phyloP scores from a whole-genome alignment of 768 basidiomycete genomes.

The Pleurotus giganteus region DNA sequence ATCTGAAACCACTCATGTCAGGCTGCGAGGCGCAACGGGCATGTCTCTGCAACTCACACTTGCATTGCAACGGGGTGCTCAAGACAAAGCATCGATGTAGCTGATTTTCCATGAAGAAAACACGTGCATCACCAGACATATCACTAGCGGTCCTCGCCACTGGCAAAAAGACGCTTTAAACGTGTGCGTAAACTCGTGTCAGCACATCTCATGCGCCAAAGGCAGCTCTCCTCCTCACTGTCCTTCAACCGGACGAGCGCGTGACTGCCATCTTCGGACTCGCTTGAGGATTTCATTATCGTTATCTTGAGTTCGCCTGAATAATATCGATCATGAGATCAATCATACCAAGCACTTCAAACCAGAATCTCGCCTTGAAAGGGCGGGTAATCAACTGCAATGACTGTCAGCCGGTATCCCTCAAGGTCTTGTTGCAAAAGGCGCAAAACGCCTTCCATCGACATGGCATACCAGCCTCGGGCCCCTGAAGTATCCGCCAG shows the following conservation, averaged over 20 bases:
- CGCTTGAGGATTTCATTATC: slow-evolving; percentile 27
- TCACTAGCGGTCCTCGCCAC: slow-evolving; percentile 8
- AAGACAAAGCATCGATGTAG: slow-evolving; percentile 1
- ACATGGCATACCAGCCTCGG: slow-evolving; percentile 69
- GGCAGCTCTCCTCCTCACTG: slow-evolving; percentile 65
- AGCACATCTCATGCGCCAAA: slow-evolving; percentile 67
- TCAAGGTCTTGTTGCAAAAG: slow-evolving; percentile 46
- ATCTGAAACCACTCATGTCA: background rate
- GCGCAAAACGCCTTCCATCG: slow-evolving; percentile 53
- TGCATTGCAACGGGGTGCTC: background rate
- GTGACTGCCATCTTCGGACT: slow-evolving; percentile 26
- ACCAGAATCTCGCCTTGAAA: slow-evolving; percentile 50
- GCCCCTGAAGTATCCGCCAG: slow-evolving; percentile 37
- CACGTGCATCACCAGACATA: slow-evolving; percentile 6
- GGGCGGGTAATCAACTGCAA: slow-evolving; percentile 52
- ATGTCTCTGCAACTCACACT: background rate
- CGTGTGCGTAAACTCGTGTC: slow-evolving; percentile 39
- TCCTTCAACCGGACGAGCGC: slow-evolving; percentile 50
- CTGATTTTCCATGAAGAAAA: background rate
- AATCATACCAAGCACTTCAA: slow-evolving; percentile 13
- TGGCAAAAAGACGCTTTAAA: slow-evolving; percentile 42
- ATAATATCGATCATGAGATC: slow-evolving; percentile 11
- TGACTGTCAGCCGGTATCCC: slow-evolving; percentile 42
- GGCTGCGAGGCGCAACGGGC: background rate
- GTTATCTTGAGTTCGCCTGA: slow-evolving; percentile 69